Evolutionary conservation across 495 filamentous ascomycete genomes (phyloP).

Genomic region (Echria macrotheca): DNA sequence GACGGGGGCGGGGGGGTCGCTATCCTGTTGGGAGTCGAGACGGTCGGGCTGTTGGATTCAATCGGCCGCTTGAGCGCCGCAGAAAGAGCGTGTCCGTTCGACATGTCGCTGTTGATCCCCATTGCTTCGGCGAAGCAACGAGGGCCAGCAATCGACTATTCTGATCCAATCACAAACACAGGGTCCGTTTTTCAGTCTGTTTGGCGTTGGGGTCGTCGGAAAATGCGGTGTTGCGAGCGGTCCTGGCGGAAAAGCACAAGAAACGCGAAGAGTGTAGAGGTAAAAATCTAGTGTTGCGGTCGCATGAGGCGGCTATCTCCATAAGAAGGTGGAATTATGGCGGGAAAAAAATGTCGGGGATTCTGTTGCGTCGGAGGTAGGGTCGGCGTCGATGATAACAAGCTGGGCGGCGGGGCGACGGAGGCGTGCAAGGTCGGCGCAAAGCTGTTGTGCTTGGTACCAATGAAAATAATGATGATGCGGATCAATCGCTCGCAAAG

Average conservation of each 20-base stretch:
- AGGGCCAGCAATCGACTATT: background rate
- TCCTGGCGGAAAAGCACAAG: background rate
- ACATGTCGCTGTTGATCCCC: constrained; percentile 32
- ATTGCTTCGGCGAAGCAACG: constrained; percentile 18
- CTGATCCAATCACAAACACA: background rate
- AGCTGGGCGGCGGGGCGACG: constrained; percentile 2
- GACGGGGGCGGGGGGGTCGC: constrained; percentile 36
- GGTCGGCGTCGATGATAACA: background rate
- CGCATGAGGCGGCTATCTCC: background rate
- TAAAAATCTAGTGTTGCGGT: background rate
- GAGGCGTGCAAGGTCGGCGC: background rate
- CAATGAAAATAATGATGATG: background rate
- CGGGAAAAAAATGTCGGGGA: background rate
- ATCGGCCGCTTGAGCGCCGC: constrained; percentile 34
- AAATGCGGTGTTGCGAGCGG: background rate
- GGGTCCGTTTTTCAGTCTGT: no score
- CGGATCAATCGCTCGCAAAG: background rate
- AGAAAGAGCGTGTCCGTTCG: constrained; percentile 21
- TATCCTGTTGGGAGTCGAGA: constrained; percentile 30
- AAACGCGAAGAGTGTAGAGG: background rate
- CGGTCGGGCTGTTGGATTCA: constrained; percentile 27
- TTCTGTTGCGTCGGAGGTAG: background rate
- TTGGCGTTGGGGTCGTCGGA: background rate
- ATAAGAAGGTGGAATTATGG: background rate
- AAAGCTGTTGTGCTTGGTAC: background rate